Evolutionary conservation across 108 stramenopile species (phyloP).

Genomic region (Nannochloropsis gaditana): DNA sequence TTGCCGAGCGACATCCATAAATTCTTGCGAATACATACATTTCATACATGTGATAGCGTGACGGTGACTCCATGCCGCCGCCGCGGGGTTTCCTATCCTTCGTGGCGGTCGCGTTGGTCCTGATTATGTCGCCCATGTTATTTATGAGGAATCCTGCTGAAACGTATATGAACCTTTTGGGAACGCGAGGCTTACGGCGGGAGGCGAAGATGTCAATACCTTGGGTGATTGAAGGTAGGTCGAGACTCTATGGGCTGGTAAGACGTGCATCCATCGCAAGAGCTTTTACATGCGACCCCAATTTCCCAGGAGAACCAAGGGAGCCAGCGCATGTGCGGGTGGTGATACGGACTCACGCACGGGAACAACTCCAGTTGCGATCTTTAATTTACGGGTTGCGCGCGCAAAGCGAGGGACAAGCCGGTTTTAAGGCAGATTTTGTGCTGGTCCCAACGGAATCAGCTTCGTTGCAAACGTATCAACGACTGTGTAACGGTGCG

Average conservation of each 20-base stretch:
- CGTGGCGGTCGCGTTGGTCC: background rate
- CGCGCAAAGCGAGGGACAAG: background rate
- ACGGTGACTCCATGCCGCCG: background rate
- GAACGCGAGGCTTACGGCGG: background rate
- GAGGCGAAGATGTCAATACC: background rate
- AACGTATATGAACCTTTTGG: background rate
- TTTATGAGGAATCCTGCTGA: background rate
- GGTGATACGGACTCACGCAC: slow-evolving; percentile 1
- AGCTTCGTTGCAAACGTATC: slow-evolving; percentile 15
- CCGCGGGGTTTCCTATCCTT: background rate
- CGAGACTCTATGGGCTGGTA: background rate
- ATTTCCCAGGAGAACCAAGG: background rate
- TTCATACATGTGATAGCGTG: too few relatives aligned
- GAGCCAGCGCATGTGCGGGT: slow-evolving; percentile 7
- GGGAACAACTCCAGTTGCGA: background rate
- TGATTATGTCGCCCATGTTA: background rate
- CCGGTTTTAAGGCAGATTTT: background rate
- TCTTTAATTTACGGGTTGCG: background rate
- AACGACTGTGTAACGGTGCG: background rate
- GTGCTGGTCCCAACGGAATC: background rate
- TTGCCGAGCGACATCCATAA: too few relatives aligned
- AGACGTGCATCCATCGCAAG: too few relatives aligned
- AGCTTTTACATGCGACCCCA: too few relatives aligned
- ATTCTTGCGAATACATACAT: too few relatives aligned
- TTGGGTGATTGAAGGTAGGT: background rate